Evolutionary conservation across 2,329 filamentous ascomycete genomes (phyloP).

Genomic region (Didymella pomorum): DNA sequence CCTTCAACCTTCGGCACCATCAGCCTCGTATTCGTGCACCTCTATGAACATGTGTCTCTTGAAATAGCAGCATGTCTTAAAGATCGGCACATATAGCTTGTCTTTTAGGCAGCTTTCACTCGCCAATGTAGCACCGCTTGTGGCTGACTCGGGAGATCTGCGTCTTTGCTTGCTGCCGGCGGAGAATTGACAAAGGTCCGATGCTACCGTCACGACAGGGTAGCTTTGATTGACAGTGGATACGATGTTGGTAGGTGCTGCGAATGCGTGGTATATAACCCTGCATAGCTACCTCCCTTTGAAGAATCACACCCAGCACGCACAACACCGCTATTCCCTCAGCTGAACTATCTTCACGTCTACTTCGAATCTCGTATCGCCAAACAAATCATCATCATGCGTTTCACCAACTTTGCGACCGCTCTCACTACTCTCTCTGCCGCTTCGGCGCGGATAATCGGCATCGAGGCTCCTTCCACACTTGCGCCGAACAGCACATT

Average conservation of each 20-base stretch:
- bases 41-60: neutral
- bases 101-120: too few species aligned
- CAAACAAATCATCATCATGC: slow-evolving; percentile 14
- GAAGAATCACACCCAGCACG: neutral
- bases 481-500: slow-evolving; percentile 52
- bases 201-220: slow-evolving; percentile 17
- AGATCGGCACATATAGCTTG: neutral
- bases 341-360: neutral
- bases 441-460: slow-evolving; percentile 49
- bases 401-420: slow-evolving; percentile 19
- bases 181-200: neutral
- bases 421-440: slow-evolving; percentile 10
- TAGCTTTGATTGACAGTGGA: slow-evolving; percentile 12
- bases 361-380: neutral
- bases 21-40: slow-evolving; percentile 17
- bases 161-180: slow-evolving; percentile 6
- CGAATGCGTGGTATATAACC: neutral
- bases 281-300: neutral
- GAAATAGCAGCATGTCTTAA: slow-evolving; percentile 6
- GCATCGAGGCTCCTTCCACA: slow-evolving; percentile 54
- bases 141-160: slow-evolving; percentile 17
- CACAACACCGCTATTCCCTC: neutral
- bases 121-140: slow-evolving; percentile 6
- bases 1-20: slow-evolving; percentile 8
- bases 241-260: slow-evolving; percentile 7